These are phyloP conservation scores for Candida wancherniae DNA, from an alignment of 805 yeast genomes.

Conservation along the genomic window DNA sequence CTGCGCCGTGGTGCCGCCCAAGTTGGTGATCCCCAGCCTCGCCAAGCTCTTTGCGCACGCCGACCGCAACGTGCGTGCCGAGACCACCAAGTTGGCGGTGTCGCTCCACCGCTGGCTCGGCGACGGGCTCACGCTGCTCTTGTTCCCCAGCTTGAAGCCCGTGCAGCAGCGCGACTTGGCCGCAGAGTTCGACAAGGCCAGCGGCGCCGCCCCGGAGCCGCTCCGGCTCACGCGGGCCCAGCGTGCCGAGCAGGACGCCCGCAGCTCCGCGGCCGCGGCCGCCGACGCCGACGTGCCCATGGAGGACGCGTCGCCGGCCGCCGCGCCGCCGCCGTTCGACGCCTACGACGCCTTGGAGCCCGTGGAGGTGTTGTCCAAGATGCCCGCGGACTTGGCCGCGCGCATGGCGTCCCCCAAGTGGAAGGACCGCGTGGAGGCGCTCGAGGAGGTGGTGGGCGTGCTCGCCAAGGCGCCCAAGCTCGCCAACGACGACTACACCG, in stretches of 20 bases:
- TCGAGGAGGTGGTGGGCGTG: conserved; percentile 55
- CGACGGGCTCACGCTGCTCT: conserved; percentile 47
- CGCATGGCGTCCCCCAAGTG: conserved; percentile 65
- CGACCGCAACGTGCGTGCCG: conserved; percentile 80
- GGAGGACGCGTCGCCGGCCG: conserved; percentile 20
- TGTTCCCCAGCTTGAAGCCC: conserved; percentile 76
- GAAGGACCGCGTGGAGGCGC: conserved; percentile 87
- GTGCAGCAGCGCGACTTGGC: conserved; percentile 84
- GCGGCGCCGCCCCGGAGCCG: conserved; percentile 42
- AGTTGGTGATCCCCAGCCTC: conserved; percentile 50
- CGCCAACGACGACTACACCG: conserved; percentile 59
- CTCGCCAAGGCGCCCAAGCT: conserved; percentile 52
- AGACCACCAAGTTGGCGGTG: conserved; percentile 63
- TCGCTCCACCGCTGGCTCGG: conserved; percentile 76
- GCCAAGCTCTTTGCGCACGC: conserved; percentile 78
- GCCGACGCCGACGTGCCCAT: conserved; percentile 21
- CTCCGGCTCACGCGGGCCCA: conserved; percentile 53
- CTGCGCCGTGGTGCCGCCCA: conserved; percentile 54
- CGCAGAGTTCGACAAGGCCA: conserved; percentile 56
- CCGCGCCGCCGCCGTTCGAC: conserved; percentile 36
- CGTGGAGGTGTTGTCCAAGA: conserved; percentile 55
- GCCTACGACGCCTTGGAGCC: conserved; percentile 71
- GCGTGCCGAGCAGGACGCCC: conserved; percentile 35
- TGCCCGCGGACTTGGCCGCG: conserved; percentile 59
- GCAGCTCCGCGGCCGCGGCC: conserved; percentile 12